Conservation (phyloP, 345 rosid species). For the Theobroma cacao region DNA sequence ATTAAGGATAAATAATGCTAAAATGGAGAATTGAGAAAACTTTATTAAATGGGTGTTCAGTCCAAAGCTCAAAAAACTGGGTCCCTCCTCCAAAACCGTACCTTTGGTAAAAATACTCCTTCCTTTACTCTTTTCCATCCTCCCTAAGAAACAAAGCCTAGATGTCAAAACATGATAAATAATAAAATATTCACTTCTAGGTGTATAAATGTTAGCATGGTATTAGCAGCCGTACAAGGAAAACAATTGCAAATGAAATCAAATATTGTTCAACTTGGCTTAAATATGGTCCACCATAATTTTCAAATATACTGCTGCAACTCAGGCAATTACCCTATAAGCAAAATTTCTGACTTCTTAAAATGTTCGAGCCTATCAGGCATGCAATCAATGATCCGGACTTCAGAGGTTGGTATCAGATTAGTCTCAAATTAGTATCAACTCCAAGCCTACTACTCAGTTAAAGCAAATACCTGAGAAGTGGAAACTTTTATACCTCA, state of each 20-base stretch:
- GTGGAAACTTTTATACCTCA: conserved; percentile 25
- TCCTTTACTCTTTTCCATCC: background rate
- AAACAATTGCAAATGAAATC: background rate
- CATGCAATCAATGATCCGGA: background rate
- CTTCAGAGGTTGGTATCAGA: background rate
- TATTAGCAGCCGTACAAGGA: background rate
- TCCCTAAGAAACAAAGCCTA: background rate
- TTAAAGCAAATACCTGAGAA: background rate
- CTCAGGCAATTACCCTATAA: background rate
- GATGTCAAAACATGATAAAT: background rate
- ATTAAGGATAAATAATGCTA: background rate
- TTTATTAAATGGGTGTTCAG: background rate
- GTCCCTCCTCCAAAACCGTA: background rate
- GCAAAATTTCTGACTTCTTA: background rate
- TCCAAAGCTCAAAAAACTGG: background rate
- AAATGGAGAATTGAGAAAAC: background rate
- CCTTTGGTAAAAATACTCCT: background rate
- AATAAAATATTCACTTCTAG: background rate
- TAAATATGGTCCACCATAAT: background rate
- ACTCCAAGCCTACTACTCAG: background rate
- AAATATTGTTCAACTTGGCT: background rate
- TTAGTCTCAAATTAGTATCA: background rate
- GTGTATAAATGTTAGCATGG: background rate
- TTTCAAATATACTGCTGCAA: background rate
- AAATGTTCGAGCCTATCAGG: background rate